Base-by-base conservation (phyloP, 2,329 filamentous ascomycete genomes). In the Botrytis squamosa region DNA sequence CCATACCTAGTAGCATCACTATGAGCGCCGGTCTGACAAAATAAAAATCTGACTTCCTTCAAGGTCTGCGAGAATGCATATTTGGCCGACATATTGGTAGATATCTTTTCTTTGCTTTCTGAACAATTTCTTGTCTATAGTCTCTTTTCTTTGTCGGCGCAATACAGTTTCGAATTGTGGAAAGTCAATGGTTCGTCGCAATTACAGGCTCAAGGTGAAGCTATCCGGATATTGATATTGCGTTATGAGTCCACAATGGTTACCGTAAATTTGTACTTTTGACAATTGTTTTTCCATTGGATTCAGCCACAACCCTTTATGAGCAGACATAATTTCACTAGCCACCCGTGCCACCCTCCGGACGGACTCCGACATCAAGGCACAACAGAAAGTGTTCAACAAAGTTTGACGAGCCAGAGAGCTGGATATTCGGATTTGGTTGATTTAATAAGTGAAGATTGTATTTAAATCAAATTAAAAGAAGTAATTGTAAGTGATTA, bases 11-110 rank as follows among this genome's bases (percentile, higher is more conserved):
- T 92, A 76, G 93, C 91, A 81, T 93, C 92, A 87, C 95, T 97
- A 82, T 94, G 91, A 83, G 97, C 92, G 78, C 92, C 93, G 71
- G 93, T 95, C 85, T 98, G 95, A 87, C 96, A 98, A 86, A 98
- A 95, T 80, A 97, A 88, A 86, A 99, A 99, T 83, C 96, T 93
- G 83, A 99, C 88, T 88, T 99, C 96, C 88, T 94, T 97, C 83
- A 99, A 88, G 78, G 90, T 86, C 84, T 94, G 92, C 79, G 90
- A 89, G 85, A 99, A 99, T 80, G 91, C 93, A 86, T 97, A 98
- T 88, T 96, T 97, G 85, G 88, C 87, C 79, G 94, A 93, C 96
- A 98, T 98, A 77, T 79, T 87, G 82, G 77, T 79, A 64, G 33
- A 59, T 73, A 33, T 71, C 33, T 70, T 76, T 52, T 74, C 72